phyloP scores from a whole-genome alignment of 2,329 filamentous ascomycete species.

The Pyrenophora graminea region DNA sequence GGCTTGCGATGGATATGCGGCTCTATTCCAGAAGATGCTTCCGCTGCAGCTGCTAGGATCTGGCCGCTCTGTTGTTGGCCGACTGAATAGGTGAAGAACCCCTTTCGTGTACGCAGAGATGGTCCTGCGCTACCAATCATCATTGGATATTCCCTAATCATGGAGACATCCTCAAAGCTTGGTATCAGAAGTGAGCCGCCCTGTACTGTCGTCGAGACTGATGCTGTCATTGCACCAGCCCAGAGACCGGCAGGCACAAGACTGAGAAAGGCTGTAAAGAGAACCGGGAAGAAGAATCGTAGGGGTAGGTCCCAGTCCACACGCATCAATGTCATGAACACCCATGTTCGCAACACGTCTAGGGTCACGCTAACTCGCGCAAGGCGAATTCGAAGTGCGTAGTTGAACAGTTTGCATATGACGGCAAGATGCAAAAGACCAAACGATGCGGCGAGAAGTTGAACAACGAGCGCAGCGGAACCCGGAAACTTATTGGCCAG shows the following conservation, averaged over 20 bases:
- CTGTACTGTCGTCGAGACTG: conserved; percentile 21
- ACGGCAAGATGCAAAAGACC: conserved; percentile 35
- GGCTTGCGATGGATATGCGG: conserved; percentile 29
- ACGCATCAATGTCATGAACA: conserved; percentile 30
- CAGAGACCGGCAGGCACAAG: conserved; percentile 34
- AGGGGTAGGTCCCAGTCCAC: conserved; percentile 37
- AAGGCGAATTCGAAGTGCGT: conserved; percentile 31
- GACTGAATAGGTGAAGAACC: conserved; percentile 35
- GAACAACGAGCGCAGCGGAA: conserved; percentile 30
- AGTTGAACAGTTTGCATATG: conserved; percentile 36
- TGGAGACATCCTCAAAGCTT: conserved; percentile 30
- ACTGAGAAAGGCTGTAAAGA: conserved; percentile 28
- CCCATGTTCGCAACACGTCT: conserved; percentile 34
- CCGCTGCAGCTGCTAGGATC: conserved; percentile 29
- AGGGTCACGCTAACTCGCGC: conserved; percentile 30
- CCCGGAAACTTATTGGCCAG: conserved; percentile 28
- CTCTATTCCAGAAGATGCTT: conserved; percentile 25
- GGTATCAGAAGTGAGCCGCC: conserved; percentile 26
- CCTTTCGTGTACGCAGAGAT: conserved; percentile 27
- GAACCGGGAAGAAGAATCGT: conserved; percentile 34
- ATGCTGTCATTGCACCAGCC: conserved; percentile 38
- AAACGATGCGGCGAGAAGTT: conserved; percentile 33
- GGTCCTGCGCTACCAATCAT: conserved; percentile 31
- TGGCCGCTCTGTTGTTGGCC: conserved; percentile 31
- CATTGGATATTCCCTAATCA: conserved; percentile 36